A percentile compares a stretch with the other conserved stretches of the same genome.
phyloP scores from a whole-genome alignment of 306 rosid species.

The Quercus berberidifolia region DNA sequence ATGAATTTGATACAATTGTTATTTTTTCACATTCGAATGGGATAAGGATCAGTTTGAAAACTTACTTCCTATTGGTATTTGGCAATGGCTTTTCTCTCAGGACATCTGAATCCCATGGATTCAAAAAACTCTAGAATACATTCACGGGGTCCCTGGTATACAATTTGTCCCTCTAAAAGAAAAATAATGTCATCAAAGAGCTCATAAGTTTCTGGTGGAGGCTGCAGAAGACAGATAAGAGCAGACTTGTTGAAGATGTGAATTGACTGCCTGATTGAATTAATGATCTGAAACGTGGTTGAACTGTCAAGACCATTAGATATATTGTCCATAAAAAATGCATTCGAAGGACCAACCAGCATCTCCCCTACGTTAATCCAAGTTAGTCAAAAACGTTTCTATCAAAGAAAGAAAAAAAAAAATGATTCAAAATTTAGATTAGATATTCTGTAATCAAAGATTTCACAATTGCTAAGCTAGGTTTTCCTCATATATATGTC shows the following conservation, averaged over 20 bases:
- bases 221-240: slow-evolving; percentile 25
- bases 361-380: slow-evolving; percentile 16
- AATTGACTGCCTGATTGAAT: slow-evolving; percentile 20
- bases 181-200: slow-evolving; percentile 24
- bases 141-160: slow-evolving; percentile 18
- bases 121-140: slow-evolving; percentile 11
- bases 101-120: slow-evolving; percentile 18
- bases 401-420: too few species aligned
- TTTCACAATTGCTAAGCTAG: not conserved
- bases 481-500: not conserved
- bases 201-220: slow-evolving; percentile 21
- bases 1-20: too few species aligned
- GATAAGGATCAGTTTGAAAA: not conserved
- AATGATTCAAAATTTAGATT: not conserved
- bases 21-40: not conserved
- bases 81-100: slow-evolving; percentile 17
- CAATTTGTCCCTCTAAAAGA: slow-evolving; percentile 11
- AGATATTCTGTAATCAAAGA: not conserved
- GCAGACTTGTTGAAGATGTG: slow-evolving; percentile 19
- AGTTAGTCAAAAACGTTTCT: not conserved
- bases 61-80: slow-evolving; percentile 23
- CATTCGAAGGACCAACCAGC: slow-evolving; percentile 31
- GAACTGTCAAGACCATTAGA: slow-evolving; percentile 17
- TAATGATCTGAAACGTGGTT: slow-evolving; percentile 14
- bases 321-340: slow-evolving; percentile 21